phyloP scores from a whole-genome alignment of 2,329 filamentous ascomycete genomes.

The Paecilomyces variotii region DNA sequence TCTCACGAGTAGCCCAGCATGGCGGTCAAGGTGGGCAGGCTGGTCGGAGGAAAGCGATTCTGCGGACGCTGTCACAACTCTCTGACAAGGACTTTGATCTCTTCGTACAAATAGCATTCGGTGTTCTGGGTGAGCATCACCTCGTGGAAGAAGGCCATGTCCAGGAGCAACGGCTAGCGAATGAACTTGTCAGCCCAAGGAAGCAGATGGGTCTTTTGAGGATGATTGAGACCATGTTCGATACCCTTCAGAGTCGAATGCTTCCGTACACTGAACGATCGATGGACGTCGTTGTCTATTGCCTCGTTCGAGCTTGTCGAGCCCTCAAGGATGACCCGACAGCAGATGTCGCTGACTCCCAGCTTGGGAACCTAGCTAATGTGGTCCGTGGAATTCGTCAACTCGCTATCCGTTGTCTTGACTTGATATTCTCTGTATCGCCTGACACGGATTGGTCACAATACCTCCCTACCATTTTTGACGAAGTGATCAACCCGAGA shows the following conservation, averaged over 20 bases:
- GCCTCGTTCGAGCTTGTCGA: conserved; percentile 62
- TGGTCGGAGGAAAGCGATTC: conserved; percentile 62
- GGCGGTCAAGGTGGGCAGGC: conserved; percentile 76
- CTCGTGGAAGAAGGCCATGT: conserved; percentile 47
- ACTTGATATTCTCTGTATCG: conserved; percentile 67
- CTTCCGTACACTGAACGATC: conserved; percentile 59
- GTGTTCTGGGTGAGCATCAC: conserved; percentile 55
- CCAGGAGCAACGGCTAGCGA: conserved; percentile 47
- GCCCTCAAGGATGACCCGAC: conserved; percentile 29
- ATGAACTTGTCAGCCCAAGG: conserved; percentile 56
- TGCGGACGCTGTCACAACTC: conserved; percentile 73
- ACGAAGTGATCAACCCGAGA: conserved; percentile 67
- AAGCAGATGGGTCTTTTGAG: conserved; percentile 89
- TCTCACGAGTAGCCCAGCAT: conserved; percentile 68
- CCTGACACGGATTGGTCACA: conserved; percentile 62
- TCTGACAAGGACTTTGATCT: conserved; percentile 64
- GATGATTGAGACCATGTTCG: conserved; percentile 81
- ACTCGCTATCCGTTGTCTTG: conserved; percentile 70
- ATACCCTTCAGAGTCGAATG: conserved; percentile 70
- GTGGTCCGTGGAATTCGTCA: conserved; percentile 44
- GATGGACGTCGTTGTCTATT: conserved; percentile 72
- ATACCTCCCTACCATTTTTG: conserved; percentile 63
- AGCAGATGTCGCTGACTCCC: conserved; percentile 16
- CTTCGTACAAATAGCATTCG: conserved; percentile 77
- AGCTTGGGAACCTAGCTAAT: conserved; percentile 23